Base-by-base conservation (phyloP, 805 yeast species). In the Candida nemodendra region DNA sequence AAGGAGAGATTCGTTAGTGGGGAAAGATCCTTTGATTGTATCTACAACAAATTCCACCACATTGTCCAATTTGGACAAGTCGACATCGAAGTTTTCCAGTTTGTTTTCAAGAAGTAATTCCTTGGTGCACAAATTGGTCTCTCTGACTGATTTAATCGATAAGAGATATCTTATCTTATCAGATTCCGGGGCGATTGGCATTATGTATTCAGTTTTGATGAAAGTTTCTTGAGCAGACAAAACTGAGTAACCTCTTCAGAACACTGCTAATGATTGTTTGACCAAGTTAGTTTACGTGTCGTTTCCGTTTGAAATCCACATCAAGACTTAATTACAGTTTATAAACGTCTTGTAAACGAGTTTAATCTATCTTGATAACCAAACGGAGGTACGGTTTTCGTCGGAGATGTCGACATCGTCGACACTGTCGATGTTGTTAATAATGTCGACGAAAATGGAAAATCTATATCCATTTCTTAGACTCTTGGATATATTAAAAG, bases 91-190 rank as follows among this genome's bases (percentile, higher is more conserved):
- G 55, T 76, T 69, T 28, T 62, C 56, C 33, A 69, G 42, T 26
- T 65, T 57, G 41, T 66, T 51, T 11, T 51, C 39, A 24, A 65
- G 42, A 1, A 76, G 71, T 13, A 69, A 59, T 6, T 59, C 44
- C 42, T 66, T 65, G 21, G 79, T 74, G 24, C 68, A 61, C 0
- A 60, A 46, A 5, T 77, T 66, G 15, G 77, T 70, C 38, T 71
- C 79, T 45, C 84, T 66, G 3, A 79, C 84, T 0, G 83, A 74
- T 19, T 62, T 59, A 31, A 79, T 74, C n/a, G 77, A 63, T 18
- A 70, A 61, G 6, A 78, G 55, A 38, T 74, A 72, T 2, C 47
- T 42, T 3, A 56, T 32, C 18, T 40, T 38, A 6, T 51, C 43
- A 2, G 23, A 13, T n/a, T 44, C 45, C 5, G 40, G 18, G 11